Conservation (phyloP, 805 yeast species). For the Yamadazyma akitaensis region DNA sequence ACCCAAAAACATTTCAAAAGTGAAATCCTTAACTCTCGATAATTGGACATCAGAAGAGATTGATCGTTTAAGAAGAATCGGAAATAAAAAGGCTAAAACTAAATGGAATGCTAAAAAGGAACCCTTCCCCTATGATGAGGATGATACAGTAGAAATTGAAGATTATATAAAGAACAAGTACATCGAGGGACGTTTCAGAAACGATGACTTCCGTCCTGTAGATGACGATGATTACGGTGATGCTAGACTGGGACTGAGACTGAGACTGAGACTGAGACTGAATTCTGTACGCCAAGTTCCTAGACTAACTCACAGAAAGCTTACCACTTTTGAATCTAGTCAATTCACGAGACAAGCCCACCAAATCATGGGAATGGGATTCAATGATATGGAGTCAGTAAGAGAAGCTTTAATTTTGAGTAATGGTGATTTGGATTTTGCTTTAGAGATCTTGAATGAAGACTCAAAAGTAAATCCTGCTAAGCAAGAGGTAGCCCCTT, state of each 20-base stretch:
- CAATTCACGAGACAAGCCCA: slow-evolving; percentile 50
- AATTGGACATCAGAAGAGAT: slow-evolving; percentile 61
- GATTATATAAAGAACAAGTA: slow-evolving; percentile 66
- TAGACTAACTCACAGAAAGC: slow-evolving; percentile 46
- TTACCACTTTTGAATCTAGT: slow-evolving; percentile 51
- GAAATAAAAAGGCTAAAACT: slow-evolving; percentile 58
- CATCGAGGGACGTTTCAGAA: slow-evolving; percentile 55
- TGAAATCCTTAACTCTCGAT: slow-evolving; percentile 73
- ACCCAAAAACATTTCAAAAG: slow-evolving; percentile 58
- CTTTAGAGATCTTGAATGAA: slow-evolving; percentile 54
- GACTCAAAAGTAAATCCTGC: slow-evolving; percentile 33
- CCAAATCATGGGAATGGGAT: slow-evolving; percentile 51
- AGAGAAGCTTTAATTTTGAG: slow-evolving; percentile 61
- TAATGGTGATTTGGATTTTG: slow-evolving; percentile 56
- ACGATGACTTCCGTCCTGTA: slow-evolving; percentile 27
- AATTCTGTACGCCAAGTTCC: slow-evolving; percentile 26
- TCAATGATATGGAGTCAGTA: slow-evolving; percentile 50
- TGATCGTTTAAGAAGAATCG: slow-evolving; percentile 42
- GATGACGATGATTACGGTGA: slow-evolving; percentile 17
- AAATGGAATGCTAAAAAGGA: slow-evolving; percentile 67
- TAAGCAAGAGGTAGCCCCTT: slow-evolving; percentile 46
- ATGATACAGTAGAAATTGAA: slow-evolving; percentile 52
- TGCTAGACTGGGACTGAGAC: slow-evolving; percentile 9
- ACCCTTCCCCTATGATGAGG: slow-evolving; percentile 75
- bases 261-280: slow-evolving; percentile 21